Conservation (phyloP, 176 grass and related monocot genomes). For the maize (Zea mays) region Zm-B73-REFERENCE-NAM-5.0 NC_050103.1:64328501-64329000, state of each 20-base stretch:
- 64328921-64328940: background rate
- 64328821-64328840: background rate
- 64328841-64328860: background rate
- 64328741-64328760: constrained; percentile 85
- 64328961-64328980: constrained; percentile 68
- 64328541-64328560: constrained; percentile 81
- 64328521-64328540: constrained; percentile 95
- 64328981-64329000: constrained; percentile 91
- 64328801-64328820: background rate
- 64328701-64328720: constrained; percentile 86
- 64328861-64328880: background rate
- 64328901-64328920: background rate
- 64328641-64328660: constrained; percentile 13
- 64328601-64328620: constrained; percentile 66
- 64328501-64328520: constrained; percentile 86
- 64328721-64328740: constrained; percentile 99
- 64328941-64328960: constrained; percentile 57
- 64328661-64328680: background rate
- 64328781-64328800: constrained; percentile 12
- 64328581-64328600: constrained; percentile 86
- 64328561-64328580: constrained; percentile 75
- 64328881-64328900: background rate
- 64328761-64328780: constrained; percentile 47
- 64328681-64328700: background rate
- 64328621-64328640: constrained; percentile 24